phyloP scores from a whole-genome alignment of 2,329 filamentous ascomycete genomes.

The Trichophyton verrucosum region DNA sequence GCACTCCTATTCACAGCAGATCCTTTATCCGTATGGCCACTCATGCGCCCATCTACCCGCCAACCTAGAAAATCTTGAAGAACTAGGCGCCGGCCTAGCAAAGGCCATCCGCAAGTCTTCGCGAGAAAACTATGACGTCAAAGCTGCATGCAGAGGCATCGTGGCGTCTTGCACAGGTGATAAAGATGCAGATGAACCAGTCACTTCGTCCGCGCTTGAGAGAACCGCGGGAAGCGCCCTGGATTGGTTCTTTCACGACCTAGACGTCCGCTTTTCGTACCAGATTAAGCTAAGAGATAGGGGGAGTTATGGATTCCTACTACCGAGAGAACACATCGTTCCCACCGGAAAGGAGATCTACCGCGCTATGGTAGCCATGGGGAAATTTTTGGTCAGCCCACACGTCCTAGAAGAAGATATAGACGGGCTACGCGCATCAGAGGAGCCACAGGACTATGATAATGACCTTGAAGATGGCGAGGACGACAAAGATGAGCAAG shows the following conservation, averaged over 20 bases:
- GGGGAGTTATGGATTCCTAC: constrained; percentile 83
- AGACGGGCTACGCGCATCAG: not conserved
- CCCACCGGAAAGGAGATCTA: constrained; percentile 82
- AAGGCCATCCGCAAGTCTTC: constrained; percentile 77
- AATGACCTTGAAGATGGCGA: not conserved
- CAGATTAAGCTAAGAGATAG: constrained; percentile 89
- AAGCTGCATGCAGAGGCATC: constrained; percentile 72
- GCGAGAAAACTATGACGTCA: constrained; percentile 62
- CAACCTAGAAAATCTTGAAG: constrained; percentile 80
- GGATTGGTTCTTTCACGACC: constrained; percentile 89
- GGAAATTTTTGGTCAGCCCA: constrained; percentile 45
- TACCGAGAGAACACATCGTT: constrained; percentile 75
- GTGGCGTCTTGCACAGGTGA: constrained; percentile 26
- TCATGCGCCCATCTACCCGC: constrained; percentile 68
- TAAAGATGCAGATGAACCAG: constrained; percentile 15
- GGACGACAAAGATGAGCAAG: not conserved
- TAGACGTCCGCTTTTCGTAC: constrained; percentile 72
- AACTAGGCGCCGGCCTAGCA: constrained; percentile 73
- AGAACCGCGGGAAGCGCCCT: constrained; percentile 72
- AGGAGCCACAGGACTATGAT: not conserved
- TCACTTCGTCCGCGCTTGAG: constrained; percentile 44
- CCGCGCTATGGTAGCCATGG: constrained; percentile 71
- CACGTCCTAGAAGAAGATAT: not conserved
- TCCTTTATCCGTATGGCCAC: constrained; percentile 84
- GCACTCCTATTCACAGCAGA: constrained; percentile 90